Conservation (phyloP, 257 asterid genomes). For the Cordia subcordata region DNA sequence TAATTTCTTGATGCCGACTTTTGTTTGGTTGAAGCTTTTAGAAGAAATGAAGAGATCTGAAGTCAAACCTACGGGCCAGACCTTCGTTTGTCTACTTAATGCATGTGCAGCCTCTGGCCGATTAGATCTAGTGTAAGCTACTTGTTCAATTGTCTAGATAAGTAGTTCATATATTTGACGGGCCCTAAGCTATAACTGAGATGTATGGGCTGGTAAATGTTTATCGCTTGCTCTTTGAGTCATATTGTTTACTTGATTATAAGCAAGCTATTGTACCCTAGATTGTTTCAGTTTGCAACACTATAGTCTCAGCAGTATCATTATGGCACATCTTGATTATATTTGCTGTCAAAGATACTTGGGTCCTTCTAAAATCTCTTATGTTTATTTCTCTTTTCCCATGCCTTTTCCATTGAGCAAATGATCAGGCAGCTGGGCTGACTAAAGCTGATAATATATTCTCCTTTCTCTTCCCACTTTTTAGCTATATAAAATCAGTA, state of each 20-base stretch:
- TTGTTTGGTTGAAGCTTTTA: constrained; percentile 53
- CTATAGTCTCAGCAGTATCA: too few relatives aligned
- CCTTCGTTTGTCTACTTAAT: constrained; percentile 84
- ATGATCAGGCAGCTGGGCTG: too few relatives aligned
- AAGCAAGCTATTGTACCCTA: background rate
- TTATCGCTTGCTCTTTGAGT: background rate
- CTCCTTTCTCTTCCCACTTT: background rate
- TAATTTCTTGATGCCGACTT: constrained; percentile 12
- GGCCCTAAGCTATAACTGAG: background rate
- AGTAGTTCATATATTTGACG: background rate
- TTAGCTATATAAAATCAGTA: background rate
- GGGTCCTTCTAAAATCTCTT: too few relatives aligned
- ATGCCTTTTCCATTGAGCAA: too few relatives aligned
- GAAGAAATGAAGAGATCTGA: constrained; percentile 88
- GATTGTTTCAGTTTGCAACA: too few relatives aligned
- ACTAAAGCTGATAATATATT: background rate
- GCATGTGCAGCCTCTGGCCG: constrained; percentile 87
- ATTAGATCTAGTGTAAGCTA: constrained; percentile 87
- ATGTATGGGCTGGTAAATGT: background rate
- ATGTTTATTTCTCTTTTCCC: too few relatives aligned
- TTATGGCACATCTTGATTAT: too few relatives aligned
- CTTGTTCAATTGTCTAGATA: background rate
- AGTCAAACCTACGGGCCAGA: constrained; percentile 90
- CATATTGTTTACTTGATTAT: background rate
- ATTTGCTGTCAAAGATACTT: too few relatives aligned